Evolutionary conservation across 2,329 filamentous ascomycete genomes (phyloP).

Genomic region (Reticulascus tulasneorum): DNA sequence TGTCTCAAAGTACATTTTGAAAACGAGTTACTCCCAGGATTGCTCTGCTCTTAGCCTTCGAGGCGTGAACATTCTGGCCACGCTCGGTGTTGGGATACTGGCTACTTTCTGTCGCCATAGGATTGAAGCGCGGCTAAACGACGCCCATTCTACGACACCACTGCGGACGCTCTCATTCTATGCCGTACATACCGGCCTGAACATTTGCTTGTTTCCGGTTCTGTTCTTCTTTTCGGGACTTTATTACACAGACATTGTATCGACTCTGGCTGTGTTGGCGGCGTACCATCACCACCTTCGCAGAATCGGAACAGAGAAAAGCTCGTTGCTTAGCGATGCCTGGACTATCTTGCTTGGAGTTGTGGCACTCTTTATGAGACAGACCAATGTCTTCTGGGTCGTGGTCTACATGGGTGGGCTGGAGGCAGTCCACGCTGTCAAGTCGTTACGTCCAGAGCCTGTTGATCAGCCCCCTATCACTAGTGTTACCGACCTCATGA

Average conservation of each 20-base stretch:
- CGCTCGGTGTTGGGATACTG: conserved; percentile 37
- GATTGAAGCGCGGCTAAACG: conserved; percentile 37
- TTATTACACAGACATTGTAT: conserved; percentile 91
- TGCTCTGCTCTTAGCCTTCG: conserved; percentile 43
- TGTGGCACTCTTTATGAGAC: conserved; percentile 70
- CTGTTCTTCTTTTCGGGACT: conserved; percentile 94
- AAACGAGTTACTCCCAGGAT: conserved; percentile 11
- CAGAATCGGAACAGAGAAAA: conserved; percentile 31
- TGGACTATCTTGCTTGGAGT: conserved; percentile 54
- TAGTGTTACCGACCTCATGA: conserved; percentile 29
- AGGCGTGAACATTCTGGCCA: conserved; percentile 43
- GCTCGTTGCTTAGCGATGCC: conserved; percentile 35
- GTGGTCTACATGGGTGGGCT: conserved; percentile 69
- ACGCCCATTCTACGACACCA: conserved; percentile 3
- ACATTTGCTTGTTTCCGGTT: conserved; percentile 80
- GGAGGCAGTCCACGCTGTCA: conserved; percentile 50
- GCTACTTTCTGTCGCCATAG: conserved; percentile 49
- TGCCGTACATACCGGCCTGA: conserved; percentile 63
- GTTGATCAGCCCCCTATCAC: conserved; percentile 25
- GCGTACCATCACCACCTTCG: conserved; percentile 58
- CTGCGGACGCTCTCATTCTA: conserved; percentile 30
- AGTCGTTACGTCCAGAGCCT: conserved; percentile 31
- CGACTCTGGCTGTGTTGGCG: conserved; percentile 69
- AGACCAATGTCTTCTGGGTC: conserved; percentile 97
- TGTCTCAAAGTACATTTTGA: conserved; percentile 33